phyloP scores from a whole-genome alignment of 257 asterid genomes.

The Fraxinus anomala region DNA sequence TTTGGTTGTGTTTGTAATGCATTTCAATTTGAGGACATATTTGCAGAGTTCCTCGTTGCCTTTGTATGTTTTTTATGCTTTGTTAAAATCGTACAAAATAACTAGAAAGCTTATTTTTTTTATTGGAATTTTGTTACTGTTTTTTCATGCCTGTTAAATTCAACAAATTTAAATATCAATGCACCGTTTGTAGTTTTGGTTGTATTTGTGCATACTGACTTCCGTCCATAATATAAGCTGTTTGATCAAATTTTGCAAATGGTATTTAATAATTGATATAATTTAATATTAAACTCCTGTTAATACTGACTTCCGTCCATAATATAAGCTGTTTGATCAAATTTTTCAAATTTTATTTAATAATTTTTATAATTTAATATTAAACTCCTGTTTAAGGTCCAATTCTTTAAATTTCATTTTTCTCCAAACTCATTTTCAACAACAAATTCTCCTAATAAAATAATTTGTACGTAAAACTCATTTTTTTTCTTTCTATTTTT shows the following conservation, averaged over 20 bases:
- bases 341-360: no score
- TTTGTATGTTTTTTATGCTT: constrained; percentile 6
- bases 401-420: no score
- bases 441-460: no score
- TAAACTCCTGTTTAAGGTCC: no score
- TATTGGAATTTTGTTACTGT: background rate
- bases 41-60: constrained; percentile 6
- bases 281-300: no score
- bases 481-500: no score
- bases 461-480: no score
- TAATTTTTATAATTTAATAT: no score
- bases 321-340: background rate
- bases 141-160: background rate
- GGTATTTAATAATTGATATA: background rate
- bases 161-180: background rate
- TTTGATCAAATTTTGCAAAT: background rate
- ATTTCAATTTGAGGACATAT: background rate
- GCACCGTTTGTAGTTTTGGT: background rate
- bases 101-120: background rate
- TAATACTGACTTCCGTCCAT: background rate
- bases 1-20: background rate
- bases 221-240: background rate
- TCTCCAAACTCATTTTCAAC: no score
- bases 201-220: background rate
- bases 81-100: constrained; percentile 5